phyloP scores from a whole-genome alignment of 108 stramenopile species.

The Discostella pseudostelligera region DNA sequence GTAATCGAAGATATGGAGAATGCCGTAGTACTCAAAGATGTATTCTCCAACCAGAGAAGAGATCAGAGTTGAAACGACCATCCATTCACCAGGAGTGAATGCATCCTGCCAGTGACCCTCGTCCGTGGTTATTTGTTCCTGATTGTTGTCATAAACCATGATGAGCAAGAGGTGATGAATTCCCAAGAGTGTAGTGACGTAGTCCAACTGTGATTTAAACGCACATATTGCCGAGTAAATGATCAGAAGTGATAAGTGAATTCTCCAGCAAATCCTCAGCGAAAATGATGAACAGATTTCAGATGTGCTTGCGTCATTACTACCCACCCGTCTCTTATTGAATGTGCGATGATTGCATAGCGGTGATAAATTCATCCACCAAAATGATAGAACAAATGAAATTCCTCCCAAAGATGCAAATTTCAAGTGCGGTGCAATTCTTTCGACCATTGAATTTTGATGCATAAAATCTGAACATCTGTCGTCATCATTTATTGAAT shows the following conservation, averaged over 20 bases:
- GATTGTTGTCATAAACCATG: neutral
- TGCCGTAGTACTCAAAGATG: constrained; percentile 13
- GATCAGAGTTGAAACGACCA: constrained; percentile 37
- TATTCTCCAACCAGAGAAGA: constrained; percentile 33
- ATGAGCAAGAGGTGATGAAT: constrained; percentile 14
- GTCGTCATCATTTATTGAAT: neutral
- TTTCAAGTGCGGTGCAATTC: constrained; percentile 5
- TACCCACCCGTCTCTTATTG: constrained; percentile 2
- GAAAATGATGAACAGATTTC: neutral
- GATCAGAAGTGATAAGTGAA: constrained; percentile 10
- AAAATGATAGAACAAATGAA: constrained; percentile 23
- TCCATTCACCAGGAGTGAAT: constrained; percentile 51
- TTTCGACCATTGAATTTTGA: neutral
- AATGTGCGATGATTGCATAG: constrained; percentile 6
- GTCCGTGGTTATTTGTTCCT: neutral
- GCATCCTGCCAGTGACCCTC: constrained; percentile 32
- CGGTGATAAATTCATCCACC: constrained; percentile 12
- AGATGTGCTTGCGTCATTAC: neutral
- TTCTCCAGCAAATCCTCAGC: constrained; percentile 29
- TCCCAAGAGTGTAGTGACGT: constrained; percentile 1
- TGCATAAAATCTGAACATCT: neutral
- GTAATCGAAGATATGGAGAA: neutral
- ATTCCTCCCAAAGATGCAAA: constrained; percentile 28
- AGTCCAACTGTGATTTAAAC: neutral
- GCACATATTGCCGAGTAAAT: neutral